Conservation (phyloP, 768 basidiomycete species). For the Pleurotus cornucopiae region DNA sequence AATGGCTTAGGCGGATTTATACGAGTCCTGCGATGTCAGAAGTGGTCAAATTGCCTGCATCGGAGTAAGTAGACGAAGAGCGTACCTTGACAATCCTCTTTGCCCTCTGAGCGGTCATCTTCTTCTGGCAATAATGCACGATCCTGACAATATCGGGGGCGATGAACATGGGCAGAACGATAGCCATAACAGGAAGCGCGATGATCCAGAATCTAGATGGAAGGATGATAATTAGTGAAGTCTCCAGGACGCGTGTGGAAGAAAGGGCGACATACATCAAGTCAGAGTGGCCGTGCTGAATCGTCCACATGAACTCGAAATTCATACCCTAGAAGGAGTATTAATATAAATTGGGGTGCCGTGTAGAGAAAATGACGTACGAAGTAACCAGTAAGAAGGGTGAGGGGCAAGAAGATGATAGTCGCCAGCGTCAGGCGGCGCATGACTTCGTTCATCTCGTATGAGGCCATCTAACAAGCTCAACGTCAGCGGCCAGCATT, state of each 20-base stretch:
- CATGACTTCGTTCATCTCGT: slow-evolving; percentile 77
- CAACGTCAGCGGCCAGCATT: slow-evolving; percentile 1
- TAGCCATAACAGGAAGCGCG: slow-evolving; percentile 55
- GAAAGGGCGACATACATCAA: slow-evolving; percentile 33
- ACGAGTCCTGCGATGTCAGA: no score
- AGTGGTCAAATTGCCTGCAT: no score
- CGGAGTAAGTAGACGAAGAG: neutral
- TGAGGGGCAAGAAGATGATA: slow-evolving; percentile 68
- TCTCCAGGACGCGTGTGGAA: neutral
- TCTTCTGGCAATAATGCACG: slow-evolving; percentile 45
- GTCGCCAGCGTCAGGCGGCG: slow-evolving; percentile 64
- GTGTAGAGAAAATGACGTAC: slow-evolving; percentile 17
- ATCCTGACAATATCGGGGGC: slow-evolving; percentile 46
- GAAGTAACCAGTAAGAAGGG: slow-evolving; percentile 69
- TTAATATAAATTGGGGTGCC: neutral
- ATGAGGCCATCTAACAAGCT: slow-evolving; percentile 53
- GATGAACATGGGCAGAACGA: slow-evolving; percentile 55
- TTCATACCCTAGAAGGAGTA: slow-evolving; percentile 57
- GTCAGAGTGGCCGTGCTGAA: slow-evolving; percentile 36
- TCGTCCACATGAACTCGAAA: slow-evolving; percentile 50
- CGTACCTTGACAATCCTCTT: slow-evolving; percentile 35
- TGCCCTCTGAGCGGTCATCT: slow-evolving; percentile 23
- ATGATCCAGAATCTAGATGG: slow-evolving; percentile 65
- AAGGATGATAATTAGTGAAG: no score
- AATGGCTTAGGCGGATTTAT: no score